Base-by-base conservation (phyloP, 768 basidiomycete species). In the Lentinula lateritia region DNA sequence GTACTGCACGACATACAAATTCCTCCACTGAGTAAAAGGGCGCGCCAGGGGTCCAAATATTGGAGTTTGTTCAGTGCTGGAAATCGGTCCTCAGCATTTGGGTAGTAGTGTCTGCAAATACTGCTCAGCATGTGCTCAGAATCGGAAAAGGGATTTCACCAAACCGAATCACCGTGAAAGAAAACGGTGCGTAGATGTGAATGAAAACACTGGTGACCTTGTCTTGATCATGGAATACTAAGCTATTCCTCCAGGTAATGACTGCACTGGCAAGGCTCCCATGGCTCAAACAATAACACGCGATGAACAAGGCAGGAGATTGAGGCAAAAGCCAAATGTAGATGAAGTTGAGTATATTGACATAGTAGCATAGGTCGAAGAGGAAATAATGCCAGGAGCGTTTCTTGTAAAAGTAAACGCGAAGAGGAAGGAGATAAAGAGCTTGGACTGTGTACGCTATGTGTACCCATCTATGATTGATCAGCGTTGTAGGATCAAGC, bases 161-260 rank as follows among this genome's bases (percentile, higher is more conserved):
- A 38, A 64, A 91, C 92, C 92, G 81, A 58, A 98, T 94, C 23
- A 95, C 89, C 13, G 93, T 95, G 67, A 99, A 92, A 2, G 89
- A 87, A 64, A 96, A 85, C 0, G 97, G 93, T 0, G 92, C 83
- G 69, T 97, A 98, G 61, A 98, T 89, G 70, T 99, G 97, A 35
- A 99, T 85, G 76, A 95, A 98, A 28, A 99, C 77, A 9, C 91
- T 93, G 16, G 92, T 98, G 69, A 98, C 92, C 74, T 98, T 98
- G 72, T 99, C 97, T 60, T 86, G 82, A 69, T 96, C 95, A 69
- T 99, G 97, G 77, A 99, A 99, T 3, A 99, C 97, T 20, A 99
- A 85, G 66, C 93, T 95, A 70, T 99, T 99, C 63, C 97, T 83
- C 97, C 97, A 99, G 9, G 96, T 98, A 66, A 98, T 92, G 53